Evolutionary conservation across 1,284 basidiomycete genomes (phyloP), one percentile per base, ranked within the genome.

Genomic region (Puccinia hordei): DNA sequence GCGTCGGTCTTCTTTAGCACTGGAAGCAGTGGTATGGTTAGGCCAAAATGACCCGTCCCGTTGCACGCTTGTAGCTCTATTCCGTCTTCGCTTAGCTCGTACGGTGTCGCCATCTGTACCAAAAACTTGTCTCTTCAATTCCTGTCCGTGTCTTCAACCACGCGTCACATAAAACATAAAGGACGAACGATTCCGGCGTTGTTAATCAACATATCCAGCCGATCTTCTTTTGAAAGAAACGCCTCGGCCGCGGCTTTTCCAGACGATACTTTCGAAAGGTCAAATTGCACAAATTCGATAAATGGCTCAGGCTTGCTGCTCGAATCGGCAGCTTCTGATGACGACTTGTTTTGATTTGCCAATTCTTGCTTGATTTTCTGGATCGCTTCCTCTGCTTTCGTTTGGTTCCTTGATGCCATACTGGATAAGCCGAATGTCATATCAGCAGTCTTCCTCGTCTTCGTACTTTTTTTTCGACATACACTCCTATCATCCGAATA

Each of bases 121-220:
- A 59, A 33, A 33, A 33, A 59, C 33, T 41, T 12, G 38, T n/a
- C n/a, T n/a, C n/a, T n/a, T n/a, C n/a, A n/a, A n/a, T n/a, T n/a
- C n/a, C n/a, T n/a, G n/a, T n/a, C n/a, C n/a, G n/a, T n/a, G n/a
- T n/a, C n/a, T n/a, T n/a, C n/a, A n/a, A n/a, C n/a, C n/a, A n/a
- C n/a, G n/a, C n/a, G n/a, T n/a, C 38, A 41, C 12, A 41, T 41
- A 41, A 6, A 41, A 6, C 38, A 6, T 51, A 51, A 15, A 51
- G 17, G 55, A 19, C 59, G 27, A 46, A 78, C 76, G 5, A 71
- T 81, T 72, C 85, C 85, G 35, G 84, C 85, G 61, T 85, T 85
- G 80, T 83, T 83, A 73, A 85, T 82, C 41, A 86, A 66, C 27
- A 86, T 85, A 82, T 86, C 85, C 46, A 86, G 82, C 6, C 83